Evolutionary conservation across 768 basidiomycete species (phyloP), one percentile per base, ranked within the genome.

Genomic region (Phlegmacium glaucopus): DNA sequence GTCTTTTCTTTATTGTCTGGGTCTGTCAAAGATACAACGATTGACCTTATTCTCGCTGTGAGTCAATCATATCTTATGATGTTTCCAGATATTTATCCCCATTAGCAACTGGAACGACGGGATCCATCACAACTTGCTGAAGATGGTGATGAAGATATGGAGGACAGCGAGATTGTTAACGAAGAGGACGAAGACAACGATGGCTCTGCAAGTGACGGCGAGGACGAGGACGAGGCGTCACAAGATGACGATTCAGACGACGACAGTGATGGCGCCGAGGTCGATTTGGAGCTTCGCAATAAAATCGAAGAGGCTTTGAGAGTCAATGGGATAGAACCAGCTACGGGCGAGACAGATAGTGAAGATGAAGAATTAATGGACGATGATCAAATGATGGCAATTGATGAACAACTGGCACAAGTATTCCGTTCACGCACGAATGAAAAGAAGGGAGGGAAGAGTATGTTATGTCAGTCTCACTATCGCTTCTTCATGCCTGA

Each of bases 341-440:
- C 72, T 1, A 74, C 78, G 12, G 78, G 78, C 7, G 79, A 80
- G 16, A 74, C 74, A 6, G 80, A 82, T 39, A 81, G 74, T 30
- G 76, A 77, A 34, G 82, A 82, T 11, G 82, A 84, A 51, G 87
- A 88, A 40, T 69, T 85, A 25, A 86, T 95, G 85, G 89, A 96
- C 61, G 95, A 99, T 61, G 94, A 98, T 18, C 91, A 96, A 68
- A 99, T 99, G 95, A 84, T 98, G 76, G 88, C 87, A 28, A 81
- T 98, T 22, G 95, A 99, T 60, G 88, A 90, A 41, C 87, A 95
- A 61, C 80, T 99, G 6, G 91, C 90, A 4, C 80, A 85, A 43
- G 84, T 93, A 26, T 95, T 99, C 78, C 78, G 79, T 49, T 74
- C 83, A 26, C 80, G 82, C 50, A 70, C 77, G 17, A 72, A 74